A percentile compares a stretch with the other conserved stretches of the same genome.
Conservation (phyloP, 768 basidiomycete genomes). For the Pleurotus sapidus region DNA sequence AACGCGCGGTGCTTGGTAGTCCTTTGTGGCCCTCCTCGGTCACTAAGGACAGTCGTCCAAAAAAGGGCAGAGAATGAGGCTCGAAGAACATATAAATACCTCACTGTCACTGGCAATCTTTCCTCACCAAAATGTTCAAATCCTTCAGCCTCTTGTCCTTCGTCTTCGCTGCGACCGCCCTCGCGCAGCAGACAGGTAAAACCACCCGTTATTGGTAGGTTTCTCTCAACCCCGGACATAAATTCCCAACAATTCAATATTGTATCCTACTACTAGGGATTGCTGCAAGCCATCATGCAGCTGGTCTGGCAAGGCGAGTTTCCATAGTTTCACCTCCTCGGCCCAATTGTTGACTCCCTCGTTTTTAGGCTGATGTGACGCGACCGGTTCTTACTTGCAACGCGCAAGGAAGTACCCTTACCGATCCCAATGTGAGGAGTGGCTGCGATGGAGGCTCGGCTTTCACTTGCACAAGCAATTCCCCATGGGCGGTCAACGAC, state of each 20-base stretch:
- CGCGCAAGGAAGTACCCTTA: constrained; percentile 1
- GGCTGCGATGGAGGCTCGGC: constrained; percentile 3
- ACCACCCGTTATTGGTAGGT: constrained; percentile 1
- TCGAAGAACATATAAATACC: too few relatives aligned
- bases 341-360: not conserved
- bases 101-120: too few relatives aligned
- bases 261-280: not conserved
- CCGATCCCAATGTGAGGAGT: constrained; percentile 4
- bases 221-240: not conserved
- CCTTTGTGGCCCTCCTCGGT: too few relatives aligned
- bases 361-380: not conserved
- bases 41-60: too few relatives aligned
- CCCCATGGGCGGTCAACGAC: not conserved
- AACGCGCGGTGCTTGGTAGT: too few relatives aligned
- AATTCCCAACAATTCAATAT: not conserved
- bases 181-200: not conserved
- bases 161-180: constrained; percentile 3
- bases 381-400: constrained; percentile 6
- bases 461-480: constrained; percentile 2
- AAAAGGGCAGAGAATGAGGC: too few relatives aligned
- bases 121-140: not conserved
- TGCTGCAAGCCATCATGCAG: constrained; percentile 8
- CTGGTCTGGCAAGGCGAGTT: constrained; percentile 3
- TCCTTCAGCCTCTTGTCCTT: not conserved
- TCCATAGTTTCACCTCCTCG: not conserved